Conservation (phyloP, 306 rosid genomes). For the Lathyrus sativus region DNA sequence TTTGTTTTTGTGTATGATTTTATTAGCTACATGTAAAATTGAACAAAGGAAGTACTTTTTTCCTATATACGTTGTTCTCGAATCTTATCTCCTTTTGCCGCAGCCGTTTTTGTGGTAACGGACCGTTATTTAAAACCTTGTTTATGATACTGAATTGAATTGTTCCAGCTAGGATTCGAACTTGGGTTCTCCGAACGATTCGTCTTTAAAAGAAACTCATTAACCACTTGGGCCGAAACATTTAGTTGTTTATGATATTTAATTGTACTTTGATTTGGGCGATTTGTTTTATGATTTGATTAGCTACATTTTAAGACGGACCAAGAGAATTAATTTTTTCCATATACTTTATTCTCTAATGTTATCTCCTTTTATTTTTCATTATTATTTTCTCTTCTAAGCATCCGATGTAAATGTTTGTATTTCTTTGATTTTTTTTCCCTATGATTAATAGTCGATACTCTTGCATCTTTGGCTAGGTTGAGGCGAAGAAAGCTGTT, state of each 20-base stretch:
- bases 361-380: slow-evolving; percentile 11
- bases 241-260: slow-evolving; percentile 27
- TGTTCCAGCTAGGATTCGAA: not conserved
- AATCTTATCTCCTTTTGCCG: not conserved
- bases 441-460: slow-evolving; percentile 14
- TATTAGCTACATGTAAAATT: slow-evolving; percentile 34
- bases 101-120: no score
- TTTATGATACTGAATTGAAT: not conserved
- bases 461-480: slow-evolving; percentile 54
- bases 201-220: not conserved
- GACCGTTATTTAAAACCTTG: no score
- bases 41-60: slow-evolving; percentile 19
- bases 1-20: slow-evolving; percentile 24
- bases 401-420: slow-evolving; percentile 17
- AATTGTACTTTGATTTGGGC: slow-evolving; percentile 35
- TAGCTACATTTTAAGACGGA: slow-evolving; percentile 34
- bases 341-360: slow-evolving; percentile 9
- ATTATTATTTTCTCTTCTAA: slow-evolving; percentile 20
- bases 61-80: slow-evolving; percentile 6
- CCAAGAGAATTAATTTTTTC: slow-evolving; percentile 16
- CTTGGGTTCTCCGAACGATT: not conserved
- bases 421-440: slow-evolving; percentile 4
- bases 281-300: slow-evolving; percentile 28
- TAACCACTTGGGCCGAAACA: not conserved
- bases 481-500: slow-evolving; percentile 98